Conservation (phyloP, 2,329 filamentous ascomycete species). For the Fusarium sarcochroum region DNA sequence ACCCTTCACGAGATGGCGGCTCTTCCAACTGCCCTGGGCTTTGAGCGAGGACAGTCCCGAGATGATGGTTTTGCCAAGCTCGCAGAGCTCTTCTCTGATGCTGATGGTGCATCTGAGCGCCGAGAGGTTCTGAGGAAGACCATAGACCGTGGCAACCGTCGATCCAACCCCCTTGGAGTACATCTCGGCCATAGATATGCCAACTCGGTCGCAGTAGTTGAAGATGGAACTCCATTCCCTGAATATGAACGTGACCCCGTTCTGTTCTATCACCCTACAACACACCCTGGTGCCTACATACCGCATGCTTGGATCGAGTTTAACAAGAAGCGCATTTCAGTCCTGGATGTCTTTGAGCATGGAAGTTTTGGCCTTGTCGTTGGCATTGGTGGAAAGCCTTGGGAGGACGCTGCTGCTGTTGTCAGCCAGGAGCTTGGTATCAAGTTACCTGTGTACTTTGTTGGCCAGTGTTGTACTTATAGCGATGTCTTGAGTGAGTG, state of each 20-base stretch:
- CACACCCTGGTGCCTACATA: conserved; percentile 70
- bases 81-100: conserved; percentile 28
- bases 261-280: conserved; percentile 61
- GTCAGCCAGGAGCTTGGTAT: conserved; percentile 60
- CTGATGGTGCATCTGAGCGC: conserved; percentile 25
- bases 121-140: conserved; percentile 8
- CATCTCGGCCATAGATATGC: conserved; percentile 27
- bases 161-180: conserved; percentile 27
- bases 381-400: conserved; percentile 68
- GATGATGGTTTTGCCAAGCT: conserved; percentile 24
- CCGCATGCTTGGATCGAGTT: conserved; percentile 74
- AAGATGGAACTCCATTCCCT: conserved; percentile 53
- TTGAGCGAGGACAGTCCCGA: conserved; percentile 45
- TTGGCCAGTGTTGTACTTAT: conserved; percentile 71
- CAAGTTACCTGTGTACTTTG: conserved; percentile 62
- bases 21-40: conserved; percentile 62
- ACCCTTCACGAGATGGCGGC: conserved; percentile 66
- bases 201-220: conserved; percentile 41
- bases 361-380: conserved; percentile 65
- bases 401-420: conserved; percentile 64
- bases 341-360: conserved; percentile 71
- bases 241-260: conserved; percentile 55
- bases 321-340: conserved; percentile 62
- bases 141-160: conserved; percentile 18
- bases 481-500: conserved; percentile 75